Evolutionary conservation across 371 early-diverging fungal genomes (phyloP), one percentile per base, ranked within the genome.

Genomic region (Agmasoma carcini): DNA sequence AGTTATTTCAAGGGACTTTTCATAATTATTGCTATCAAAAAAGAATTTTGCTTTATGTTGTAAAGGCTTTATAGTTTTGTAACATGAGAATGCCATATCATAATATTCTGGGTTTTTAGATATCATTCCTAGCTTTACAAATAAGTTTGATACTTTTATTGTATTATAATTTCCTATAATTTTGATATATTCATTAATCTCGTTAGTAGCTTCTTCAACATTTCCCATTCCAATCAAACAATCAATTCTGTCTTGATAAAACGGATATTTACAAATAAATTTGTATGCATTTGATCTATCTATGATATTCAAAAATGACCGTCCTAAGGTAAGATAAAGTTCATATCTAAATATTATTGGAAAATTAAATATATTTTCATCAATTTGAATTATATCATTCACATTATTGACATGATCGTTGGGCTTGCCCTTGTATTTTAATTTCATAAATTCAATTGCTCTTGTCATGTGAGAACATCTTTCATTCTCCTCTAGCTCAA

Each of bases 321-420:
- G 12, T 6, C 36, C 61, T 22, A 60, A 17, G 1, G 33, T 11
- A 15, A 45, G 15, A 23, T 47, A 37, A 12, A 59, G 3, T 23
- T 65, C 59, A 29, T 27, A 27, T n/a, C 33, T 59, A 15, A 65
- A 54, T 22, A 56, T 38, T 25, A 59, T 22, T 7, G 65, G 65
- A 33, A 34, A 20, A 15, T 55, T 41, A 36, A 65, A 54, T 11
- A 47, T 25, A 5, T 31, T 14, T 0, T 59, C 47, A 5, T 14
- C 1, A 19, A 31, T 31, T 5, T 17, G 5, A 5, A 52, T 12
- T 7, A 4, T 20, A 6, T 15, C 12, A 22, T 52, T 26, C 6
- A 17, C 11, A 9, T 20, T 9, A 7, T 36, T 41, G 11, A 9
- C 39, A 20, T 46, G 22, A 20, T 52, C 26, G 5, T 9, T 15